A percentile compares a stretch with the other conserved stretches of the same genome.
These are phyloP conservation scores for Candida vartiovaarae DNA, from an alignment of 805 yeast species.

Conservation along the genomic window DNA sequence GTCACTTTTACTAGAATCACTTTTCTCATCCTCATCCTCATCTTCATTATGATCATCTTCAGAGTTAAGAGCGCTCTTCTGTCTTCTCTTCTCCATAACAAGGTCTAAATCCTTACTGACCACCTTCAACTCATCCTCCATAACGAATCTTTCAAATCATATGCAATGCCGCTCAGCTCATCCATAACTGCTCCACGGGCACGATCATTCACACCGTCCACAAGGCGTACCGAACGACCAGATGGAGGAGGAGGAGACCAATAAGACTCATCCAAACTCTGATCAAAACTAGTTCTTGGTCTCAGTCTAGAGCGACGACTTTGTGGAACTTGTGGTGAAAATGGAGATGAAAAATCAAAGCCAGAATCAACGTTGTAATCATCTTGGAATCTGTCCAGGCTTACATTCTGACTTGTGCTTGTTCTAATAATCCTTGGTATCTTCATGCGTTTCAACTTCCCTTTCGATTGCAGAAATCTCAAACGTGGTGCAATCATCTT, in stretches of 20 bases:
- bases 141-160: conserved; percentile 12
- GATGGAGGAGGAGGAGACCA: conserved; percentile 15
- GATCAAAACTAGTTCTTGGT: conserved; percentile 4
- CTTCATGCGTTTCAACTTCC: background rate
- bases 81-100: background rate
- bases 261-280: conserved; percentile 6
- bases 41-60: background rate
- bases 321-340: background rate
- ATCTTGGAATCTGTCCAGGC: background rate
- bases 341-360: conserved; percentile 1
- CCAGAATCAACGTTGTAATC: background rate
- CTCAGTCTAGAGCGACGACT: background rate
- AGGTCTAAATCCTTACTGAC: conserved; percentile 12
- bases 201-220: no score
- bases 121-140: conserved; percentile 14
- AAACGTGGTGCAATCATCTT: conserved; percentile 31
- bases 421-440: background rate
- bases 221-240: no score
- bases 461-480: conserved; percentile 20
- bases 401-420: background rate
- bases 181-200: conserved; percentile 3
- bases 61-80: background rate
- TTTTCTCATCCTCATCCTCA: background rate
- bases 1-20: background rate
- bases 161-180: conserved; percentile 11